A percentile compares a stretch with the other conserved stretches of the same genome.
Evolutionary conservation across 2,329 filamentous ascomycete species (phyloP).

Genomic region (Sporothrix globosa): DNA sequence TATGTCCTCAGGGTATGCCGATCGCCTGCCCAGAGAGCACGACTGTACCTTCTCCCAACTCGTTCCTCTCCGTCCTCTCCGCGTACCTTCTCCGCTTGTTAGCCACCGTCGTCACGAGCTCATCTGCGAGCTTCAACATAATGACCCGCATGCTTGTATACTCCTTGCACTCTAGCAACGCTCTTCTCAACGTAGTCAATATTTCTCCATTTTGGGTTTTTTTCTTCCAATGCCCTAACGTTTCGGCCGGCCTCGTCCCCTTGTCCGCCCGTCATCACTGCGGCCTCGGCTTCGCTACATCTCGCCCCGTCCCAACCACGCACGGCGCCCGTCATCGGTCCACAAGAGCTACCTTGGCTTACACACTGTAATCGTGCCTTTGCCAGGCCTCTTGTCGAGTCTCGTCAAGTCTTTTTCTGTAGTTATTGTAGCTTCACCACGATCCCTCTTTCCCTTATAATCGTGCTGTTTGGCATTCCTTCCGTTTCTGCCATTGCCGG

Average conservation of each 20-base stretch:
- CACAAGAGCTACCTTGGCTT: constrained; percentile 18
- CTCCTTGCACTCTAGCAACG: neutral
- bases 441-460: constrained; percentile 5
- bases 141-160: neutral
- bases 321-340: constrained; percentile 13
- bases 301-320: constrained; percentile 19
- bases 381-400: neutral
- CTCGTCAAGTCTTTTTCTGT: constrained; percentile 5
- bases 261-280: neutral
- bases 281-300: constrained; percentile 24
- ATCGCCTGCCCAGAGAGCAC: neutral
- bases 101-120: neutral
- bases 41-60: neutral
- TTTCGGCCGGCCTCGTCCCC: neutral
- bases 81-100: neutral
- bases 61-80: neutral
- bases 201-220: neutral
- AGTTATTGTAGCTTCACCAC: neutral
- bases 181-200: neutral
- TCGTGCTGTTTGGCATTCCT: neutral
- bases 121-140: neutral
- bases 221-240: neutral
- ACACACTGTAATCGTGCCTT: neutral
- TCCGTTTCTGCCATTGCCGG: constrained; percentile 11
- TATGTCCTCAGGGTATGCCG: neutral